These are phyloP conservation scores for Penicillium concentricum DNA, from an alignment of 2,329 filamentous ascomycete genomes.

Conservation along the genomic window DNA sequence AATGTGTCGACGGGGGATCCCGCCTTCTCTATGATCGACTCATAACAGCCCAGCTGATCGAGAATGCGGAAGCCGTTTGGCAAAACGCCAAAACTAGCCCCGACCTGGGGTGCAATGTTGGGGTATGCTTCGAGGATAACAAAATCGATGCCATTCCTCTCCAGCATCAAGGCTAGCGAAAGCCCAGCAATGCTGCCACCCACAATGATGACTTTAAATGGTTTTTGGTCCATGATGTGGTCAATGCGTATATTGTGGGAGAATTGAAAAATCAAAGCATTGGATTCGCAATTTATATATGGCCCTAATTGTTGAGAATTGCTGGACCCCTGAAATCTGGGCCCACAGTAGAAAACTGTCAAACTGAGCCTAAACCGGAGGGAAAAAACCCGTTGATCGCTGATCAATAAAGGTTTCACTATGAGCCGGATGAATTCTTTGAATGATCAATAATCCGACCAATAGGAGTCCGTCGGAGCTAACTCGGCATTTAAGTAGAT, in stretches of 20 bases:
- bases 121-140: constrained; percentile 44
- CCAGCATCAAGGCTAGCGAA: constrained; percentile 46
- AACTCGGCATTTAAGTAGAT: background rate
- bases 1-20: constrained; percentile 11
- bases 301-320: background rate
- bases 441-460: background rate
- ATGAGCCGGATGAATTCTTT: background rate
- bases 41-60: constrained; percentile 49
- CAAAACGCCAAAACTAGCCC: constrained; percentile 49
- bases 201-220: constrained; percentile 44
- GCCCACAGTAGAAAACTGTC: background rate
- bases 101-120: constrained; percentile 46
- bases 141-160: constrained; percentile 48
- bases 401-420: background rate
- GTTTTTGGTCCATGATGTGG: constrained; percentile 1
- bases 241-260: background rate
- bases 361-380: background rate
- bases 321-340: background rate
- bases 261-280: background rate
- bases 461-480: background rate
- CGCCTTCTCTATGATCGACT: constrained; percentile 18
- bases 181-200: constrained; percentile 52
- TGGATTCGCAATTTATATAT: background rate
- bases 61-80: constrained; percentile 48
- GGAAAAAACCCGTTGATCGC: background rate